These are phyloP conservation scores for Diplosphaera chodatii DNA, from an alignment of 139 green algal species.

Conservation along the genomic window DNA sequence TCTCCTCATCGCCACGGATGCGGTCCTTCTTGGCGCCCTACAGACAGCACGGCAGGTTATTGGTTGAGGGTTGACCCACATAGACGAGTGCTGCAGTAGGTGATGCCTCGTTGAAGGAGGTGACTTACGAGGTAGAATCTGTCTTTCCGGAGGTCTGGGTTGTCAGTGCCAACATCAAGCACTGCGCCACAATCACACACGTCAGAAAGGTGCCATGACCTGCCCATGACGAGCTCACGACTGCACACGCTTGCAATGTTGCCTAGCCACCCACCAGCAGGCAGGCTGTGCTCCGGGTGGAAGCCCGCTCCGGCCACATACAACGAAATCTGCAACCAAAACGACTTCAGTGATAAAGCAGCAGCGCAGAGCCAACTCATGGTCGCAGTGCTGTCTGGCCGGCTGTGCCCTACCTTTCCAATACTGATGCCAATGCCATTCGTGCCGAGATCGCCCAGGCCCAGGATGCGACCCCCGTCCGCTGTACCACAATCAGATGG, in stretches of 20 bases:
- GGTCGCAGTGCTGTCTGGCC: no score
- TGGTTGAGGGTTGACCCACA: no score
- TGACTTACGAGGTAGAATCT: conserved; percentile 59
- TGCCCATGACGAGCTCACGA: no score
- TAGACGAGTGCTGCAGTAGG: no score
- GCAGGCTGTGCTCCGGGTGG: conserved; percentile 60
- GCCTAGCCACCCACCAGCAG: no score
- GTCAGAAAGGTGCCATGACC: no score
- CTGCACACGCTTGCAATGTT: no score
- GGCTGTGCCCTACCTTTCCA: conserved; percentile 42
- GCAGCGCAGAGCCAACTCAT: no score
- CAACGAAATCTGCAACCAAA: conserved; percentile 48
- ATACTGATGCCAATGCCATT: conserved; percentile 66
- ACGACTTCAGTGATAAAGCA: no score
- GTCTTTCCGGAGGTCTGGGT: conserved; percentile 60
- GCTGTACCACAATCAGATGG: not conserved
- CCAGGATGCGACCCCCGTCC: conserved; percentile 35
- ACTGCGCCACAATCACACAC: not conserved
- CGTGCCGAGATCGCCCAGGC: conserved; percentile 53
- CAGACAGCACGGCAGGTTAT: no score
- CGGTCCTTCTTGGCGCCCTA: conserved; percentile 38
- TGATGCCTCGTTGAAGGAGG: no score
- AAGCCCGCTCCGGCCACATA: conserved; percentile 51
- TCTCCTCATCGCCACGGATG: conserved; percentile 43
- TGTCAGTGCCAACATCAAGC: conserved; percentile 88